These are phyloP conservation scores for Xerocomus potaroensis DNA, from an alignment of 768 basidiomycete genomes.

Conservation along the genomic window DNA sequence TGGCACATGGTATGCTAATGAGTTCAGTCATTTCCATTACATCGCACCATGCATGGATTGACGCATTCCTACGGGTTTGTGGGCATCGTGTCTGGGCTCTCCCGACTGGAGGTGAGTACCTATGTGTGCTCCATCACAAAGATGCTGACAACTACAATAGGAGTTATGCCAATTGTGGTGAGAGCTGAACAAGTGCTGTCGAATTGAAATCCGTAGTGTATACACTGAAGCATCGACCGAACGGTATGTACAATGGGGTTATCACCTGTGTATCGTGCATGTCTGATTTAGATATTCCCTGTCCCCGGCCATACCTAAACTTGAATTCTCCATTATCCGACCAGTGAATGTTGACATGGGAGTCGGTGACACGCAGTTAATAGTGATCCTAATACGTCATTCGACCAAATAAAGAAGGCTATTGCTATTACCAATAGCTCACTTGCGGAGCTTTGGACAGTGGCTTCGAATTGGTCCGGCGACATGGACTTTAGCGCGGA, in stretches of 20 bases:
- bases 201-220: constrained; percentile 6
- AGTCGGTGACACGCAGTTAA: constrained; percentile 36
- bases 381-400: constrained; percentile 19
- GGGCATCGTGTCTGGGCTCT: constrained; percentile 44
- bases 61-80: constrained; percentile 47
- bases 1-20: background rate
- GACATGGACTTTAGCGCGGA: constrained; percentile 32
- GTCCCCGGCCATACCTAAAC: too few species aligned
- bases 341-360: constrained; percentile 44
- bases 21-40: constrained; percentile 60
- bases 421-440: too few species aligned
- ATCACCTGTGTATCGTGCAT: too few species aligned
- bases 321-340: constrained; percentile 52
- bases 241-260: background rate
- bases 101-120: constrained; percentile 58
- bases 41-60: constrained; percentile 60
- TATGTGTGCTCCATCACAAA: too few species aligned
- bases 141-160: constrained; percentile 11
- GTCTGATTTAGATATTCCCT: too few species aligned
- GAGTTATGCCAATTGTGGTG: constrained; percentile 24
- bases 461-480: constrained; percentile 35
- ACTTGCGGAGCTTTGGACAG: constrained; percentile 41
- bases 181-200: constrained; percentile 9
- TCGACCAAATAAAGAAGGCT: background rate
- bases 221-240: background rate